Evolutionary conservation across 116 monocot genomes (phyloP).

Genomic region (Posidonia oceanica): DNA sequence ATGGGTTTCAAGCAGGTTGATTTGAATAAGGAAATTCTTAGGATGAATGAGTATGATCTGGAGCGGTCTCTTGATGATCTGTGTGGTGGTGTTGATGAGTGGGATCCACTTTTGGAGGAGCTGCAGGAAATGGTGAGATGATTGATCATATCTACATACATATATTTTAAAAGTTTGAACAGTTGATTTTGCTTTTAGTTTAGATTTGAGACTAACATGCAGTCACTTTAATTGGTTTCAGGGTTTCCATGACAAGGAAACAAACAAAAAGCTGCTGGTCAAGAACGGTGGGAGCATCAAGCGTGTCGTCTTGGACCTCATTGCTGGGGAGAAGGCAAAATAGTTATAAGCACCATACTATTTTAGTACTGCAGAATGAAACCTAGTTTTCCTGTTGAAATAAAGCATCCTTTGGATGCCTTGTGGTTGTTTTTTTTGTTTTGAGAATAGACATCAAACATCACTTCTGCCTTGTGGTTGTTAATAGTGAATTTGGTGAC

Average conservation of each 20-base stretch:
- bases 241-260: conserved; percentile 57
- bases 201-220: background rate
- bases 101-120: conserved; percentile 76
- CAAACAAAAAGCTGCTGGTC: conserved; percentile 59
- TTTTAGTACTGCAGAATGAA: too few relatives aligned
- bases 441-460: too few relatives aligned
- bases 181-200: background rate
- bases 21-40: conserved; percentile 78
- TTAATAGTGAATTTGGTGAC: too few relatives aligned
- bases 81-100: conserved; percentile 44
- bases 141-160: background rate
- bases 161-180: background rate
- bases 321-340: conserved; percentile 32
- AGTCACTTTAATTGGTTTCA: conserved; percentile 1
- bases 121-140: conserved; percentile 64
- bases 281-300: conserved; percentile 83
- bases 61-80: conserved; percentile 68
- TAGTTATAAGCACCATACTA: background rate
- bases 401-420: too few relatives aligned
- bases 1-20: conserved; percentile 81
- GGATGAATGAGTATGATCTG: conserved; percentile 62
- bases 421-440: too few relatives aligned
- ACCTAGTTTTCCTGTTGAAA: too few relatives aligned
- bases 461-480: too few relatives aligned
- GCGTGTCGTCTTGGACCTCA: conserved; percentile 70